These are phyloP conservation scores for Mycocentrospora acerina DNA, from an alignment of 2,329 filamentous ascomycete genomes.

Conservation along the genomic window DNA sequence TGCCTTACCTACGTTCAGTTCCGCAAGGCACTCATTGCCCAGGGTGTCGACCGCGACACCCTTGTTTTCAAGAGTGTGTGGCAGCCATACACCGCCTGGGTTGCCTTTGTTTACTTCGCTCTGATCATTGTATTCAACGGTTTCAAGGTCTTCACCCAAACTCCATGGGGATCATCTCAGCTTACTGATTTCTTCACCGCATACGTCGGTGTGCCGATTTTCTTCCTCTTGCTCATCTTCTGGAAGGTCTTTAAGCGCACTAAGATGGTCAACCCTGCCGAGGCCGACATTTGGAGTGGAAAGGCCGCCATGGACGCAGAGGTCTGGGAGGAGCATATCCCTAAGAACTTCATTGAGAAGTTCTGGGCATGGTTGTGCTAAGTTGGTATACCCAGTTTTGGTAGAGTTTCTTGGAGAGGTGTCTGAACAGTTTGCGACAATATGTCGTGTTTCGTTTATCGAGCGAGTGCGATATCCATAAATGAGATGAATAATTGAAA, in stretches of 20 bases:
- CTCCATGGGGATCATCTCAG: conserved; percentile 39
- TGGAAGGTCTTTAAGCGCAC: conserved; percentile 70
- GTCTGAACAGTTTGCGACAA: background rate
- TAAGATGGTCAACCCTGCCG: conserved; percentile 45
- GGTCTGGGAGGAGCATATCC: conserved; percentile 46
- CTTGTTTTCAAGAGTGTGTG: conserved; percentile 53
- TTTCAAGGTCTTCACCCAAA: conserved; percentile 57
- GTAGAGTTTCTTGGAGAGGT: background rate
- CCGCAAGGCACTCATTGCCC: conserved; percentile 46
- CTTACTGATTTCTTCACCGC: conserved; percentile 53
- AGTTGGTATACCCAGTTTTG: background rate
- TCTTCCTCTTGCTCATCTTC: conserved; percentile 53
- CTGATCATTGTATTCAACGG: conserved; percentile 63
- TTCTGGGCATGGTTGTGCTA: conserved; percentile 53
- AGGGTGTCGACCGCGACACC: conserved; percentile 57
- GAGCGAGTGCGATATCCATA: conserved; percentile 7
- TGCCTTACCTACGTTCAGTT: conserved; percentile 62
- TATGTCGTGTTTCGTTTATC: conserved; percentile 2
- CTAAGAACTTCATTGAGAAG: conserved; percentile 49
- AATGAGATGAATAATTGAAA: background rate
- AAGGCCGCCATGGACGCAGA: conserved; percentile 51
- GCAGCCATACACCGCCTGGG: conserved; percentile 59
- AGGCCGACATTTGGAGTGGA: conserved; percentile 50
- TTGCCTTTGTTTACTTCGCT: conserved; percentile 60
- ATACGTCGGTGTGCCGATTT: conserved; percentile 49